Evolutionary conservation across 2,329 filamentous ascomycete genomes (phyloP), one percentile per base, ranked within the genome.

Genomic region (Samsoniella hepiali): DNA sequence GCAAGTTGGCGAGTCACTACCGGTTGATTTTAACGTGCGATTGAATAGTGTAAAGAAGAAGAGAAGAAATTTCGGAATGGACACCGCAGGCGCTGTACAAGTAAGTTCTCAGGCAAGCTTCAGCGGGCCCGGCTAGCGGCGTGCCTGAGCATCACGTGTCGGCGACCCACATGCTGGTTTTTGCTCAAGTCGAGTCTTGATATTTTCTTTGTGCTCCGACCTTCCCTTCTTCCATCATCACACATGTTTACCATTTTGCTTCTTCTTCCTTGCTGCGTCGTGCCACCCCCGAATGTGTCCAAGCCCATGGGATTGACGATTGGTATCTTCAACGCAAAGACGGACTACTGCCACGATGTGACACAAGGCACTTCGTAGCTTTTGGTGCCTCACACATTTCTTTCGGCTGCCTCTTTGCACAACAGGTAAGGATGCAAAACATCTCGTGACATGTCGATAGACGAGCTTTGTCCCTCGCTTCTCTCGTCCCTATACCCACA

Each of bases 21-120:
- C 81, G 82, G 82, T 86, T 86, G 83, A 86, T 86, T 54, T 85
- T 80, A 80, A 84, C 77, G 81, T 85, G 83, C 83, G 63, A 71
- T 67, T 68, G 50, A 71, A 78, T 77, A 77, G 81, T 84, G 76
- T 83, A 73, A 72, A 72, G 69, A 69, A 71, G 68, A 68, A 64
- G 62, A 69, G 68, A 67, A 69, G 59, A 54, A 47, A 38, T 11
- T 13, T 34, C 13, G 29, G n/a, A 7, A 29, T 8, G 54, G 58
- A 27, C 27, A 32, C 27, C 47, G 11, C 47, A 22, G 45, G 45
- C 44, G 27, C 50, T 42, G 22, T 22, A 22, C 22, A 22, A 22
- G 22, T 22, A 22, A 22, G 22, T 22, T 22, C 22, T 22, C 22
- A 22, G 22, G 22, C 22, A 22, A 22, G 22, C 22, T 22, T 22